phyloP scores from a whole-genome alignment of 768 basidiomycete species.

The Mycena sanguinolenta region DNA sequence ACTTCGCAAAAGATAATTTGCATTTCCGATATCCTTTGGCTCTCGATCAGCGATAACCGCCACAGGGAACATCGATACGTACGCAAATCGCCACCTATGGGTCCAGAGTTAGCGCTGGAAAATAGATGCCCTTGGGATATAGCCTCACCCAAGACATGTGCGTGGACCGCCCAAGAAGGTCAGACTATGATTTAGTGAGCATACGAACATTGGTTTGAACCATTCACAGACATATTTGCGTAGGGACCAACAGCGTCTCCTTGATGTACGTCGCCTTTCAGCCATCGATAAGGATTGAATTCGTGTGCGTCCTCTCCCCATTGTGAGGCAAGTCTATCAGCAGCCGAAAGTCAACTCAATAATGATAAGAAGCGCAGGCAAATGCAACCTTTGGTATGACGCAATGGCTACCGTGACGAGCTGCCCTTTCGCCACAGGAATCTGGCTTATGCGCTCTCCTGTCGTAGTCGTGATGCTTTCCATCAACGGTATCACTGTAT shows the following conservation, averaged over 20 bases:
- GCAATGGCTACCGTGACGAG: slow-evolving; percentile 1
- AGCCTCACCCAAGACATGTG: slow-evolving; percentile 24
- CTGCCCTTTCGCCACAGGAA: slow-evolving; percentile 24
- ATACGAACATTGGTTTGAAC: neutral
- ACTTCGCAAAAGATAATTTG: neutral
- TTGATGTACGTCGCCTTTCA: neutral
- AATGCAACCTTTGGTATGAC: slow-evolving; percentile 23
- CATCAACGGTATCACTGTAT: slow-evolving; percentile 13
- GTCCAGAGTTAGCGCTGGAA: neutral
- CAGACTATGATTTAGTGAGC: neutral
- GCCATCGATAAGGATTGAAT: slow-evolving; percentile 26
- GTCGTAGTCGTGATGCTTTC: slow-evolving; percentile 1
- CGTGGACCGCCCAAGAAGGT: slow-evolving; percentile 31
- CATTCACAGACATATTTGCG: slow-evolving; percentile 27
- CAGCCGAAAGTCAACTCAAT: neutral
- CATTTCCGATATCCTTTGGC: neutral
- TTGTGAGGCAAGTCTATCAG: slow-evolving; percentile 10
- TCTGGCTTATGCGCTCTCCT: neutral
- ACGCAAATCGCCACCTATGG: slow-evolving; percentile 26
- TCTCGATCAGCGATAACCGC: neutral
- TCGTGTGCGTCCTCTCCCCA: slow-evolving; percentile 25
- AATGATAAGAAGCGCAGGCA: too few relatives aligned
- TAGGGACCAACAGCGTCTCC: slow-evolving; percentile 23
- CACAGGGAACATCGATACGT: neutral
- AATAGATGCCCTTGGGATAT: neutral